Percentiles rank a stretch among this genome's conserved stretches.
phyloP scores from a whole-genome alignment of 2,329 filamentous ascomycete species.

The Drechslerella stenobrocha region DNA sequence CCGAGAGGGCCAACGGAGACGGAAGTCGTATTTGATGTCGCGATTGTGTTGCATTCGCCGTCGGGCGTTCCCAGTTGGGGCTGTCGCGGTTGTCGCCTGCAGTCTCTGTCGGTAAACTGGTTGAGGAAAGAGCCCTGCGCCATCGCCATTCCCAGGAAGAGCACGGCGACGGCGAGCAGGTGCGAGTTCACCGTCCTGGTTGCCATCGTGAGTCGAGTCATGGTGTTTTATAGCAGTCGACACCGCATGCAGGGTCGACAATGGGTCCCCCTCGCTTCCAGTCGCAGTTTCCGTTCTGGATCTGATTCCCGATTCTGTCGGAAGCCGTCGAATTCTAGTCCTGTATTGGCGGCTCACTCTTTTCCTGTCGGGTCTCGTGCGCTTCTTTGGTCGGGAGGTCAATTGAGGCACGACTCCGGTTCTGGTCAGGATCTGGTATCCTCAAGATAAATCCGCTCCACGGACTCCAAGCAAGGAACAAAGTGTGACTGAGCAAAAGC shows the following conservation, averaged over 20 bases:
- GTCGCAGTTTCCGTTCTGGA: too few species aligned
- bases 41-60: conserved; percentile 19
- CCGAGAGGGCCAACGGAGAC: conserved; percentile 14
- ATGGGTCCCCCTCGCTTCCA: too few species aligned
- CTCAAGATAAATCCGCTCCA: too few species aligned
- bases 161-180: conserved; percentile 4
- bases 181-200: not conserved
- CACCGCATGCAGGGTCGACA: not conserved
- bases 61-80: conserved; percentile 20
- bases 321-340: too few species aligned
- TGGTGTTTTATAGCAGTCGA: not conserved
- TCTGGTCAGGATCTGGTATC: too few species aligned
- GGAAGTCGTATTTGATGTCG: conserved; percentile 14
- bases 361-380: too few species aligned
- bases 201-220: not conserved
- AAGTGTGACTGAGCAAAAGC: too few species aligned
- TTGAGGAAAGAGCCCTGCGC: conserved; percentile 12
- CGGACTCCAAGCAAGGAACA: too few species aligned
- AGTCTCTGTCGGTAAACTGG: conserved; percentile 22
- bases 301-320: too few species aligned
- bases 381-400: too few species aligned
- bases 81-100: not conserved
- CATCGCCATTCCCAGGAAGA: not conserved
- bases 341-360: too few species aligned
- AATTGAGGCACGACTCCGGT: too few species aligned